Evolutionary conservation across 345 rosid species (phyloP).

Genomic region (Arabis hirsuta): DNA sequence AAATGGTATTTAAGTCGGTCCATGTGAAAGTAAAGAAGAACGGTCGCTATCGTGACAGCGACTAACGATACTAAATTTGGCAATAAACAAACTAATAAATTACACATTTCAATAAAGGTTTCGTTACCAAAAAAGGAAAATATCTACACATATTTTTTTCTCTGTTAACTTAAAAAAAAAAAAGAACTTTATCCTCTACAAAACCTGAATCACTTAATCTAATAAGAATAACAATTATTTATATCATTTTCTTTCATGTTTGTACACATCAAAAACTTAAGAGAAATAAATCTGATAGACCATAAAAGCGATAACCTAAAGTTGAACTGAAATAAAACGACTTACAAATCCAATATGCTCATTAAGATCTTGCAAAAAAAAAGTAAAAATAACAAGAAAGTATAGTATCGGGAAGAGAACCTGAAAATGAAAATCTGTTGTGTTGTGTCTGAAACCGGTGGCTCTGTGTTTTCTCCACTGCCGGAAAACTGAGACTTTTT

Average conservation of each 20-base stretch:
- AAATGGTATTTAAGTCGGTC: constrained; percentile 31
- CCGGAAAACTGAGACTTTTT: not conserved
- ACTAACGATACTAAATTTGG: constrained; percentile 29
- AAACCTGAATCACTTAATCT: constrained; percentile 1
- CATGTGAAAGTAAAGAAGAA: constrained; percentile 41
- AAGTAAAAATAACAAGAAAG: not conserved
- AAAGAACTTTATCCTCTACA: not conserved
- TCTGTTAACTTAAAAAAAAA: too few relatives aligned
- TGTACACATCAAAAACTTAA: not conserved
- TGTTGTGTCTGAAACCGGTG: not conserved
- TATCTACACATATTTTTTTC: not conserved
- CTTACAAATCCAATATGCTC: not conserved
- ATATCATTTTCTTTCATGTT: constrained; percentile 10
- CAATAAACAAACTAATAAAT: constrained; percentile 33
- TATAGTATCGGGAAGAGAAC: not conserved
- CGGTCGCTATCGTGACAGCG: constrained; percentile 42
- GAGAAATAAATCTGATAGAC: not conserved
- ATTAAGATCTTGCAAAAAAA: constrained; percentile 8
- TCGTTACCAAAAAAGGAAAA: constrained; percentile 38
- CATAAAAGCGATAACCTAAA: not conserved
- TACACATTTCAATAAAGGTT: constrained; percentile 36
- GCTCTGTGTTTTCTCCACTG: constrained; percentile 16
- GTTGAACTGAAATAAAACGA: not conserved
- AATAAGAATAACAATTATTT: not conserved
- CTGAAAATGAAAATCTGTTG: constrained; percentile 18